Conservation (phyloP, 2,329 filamentous ascomycete species). For the Ophiocordyceps camponoti-floridani region DNA sequence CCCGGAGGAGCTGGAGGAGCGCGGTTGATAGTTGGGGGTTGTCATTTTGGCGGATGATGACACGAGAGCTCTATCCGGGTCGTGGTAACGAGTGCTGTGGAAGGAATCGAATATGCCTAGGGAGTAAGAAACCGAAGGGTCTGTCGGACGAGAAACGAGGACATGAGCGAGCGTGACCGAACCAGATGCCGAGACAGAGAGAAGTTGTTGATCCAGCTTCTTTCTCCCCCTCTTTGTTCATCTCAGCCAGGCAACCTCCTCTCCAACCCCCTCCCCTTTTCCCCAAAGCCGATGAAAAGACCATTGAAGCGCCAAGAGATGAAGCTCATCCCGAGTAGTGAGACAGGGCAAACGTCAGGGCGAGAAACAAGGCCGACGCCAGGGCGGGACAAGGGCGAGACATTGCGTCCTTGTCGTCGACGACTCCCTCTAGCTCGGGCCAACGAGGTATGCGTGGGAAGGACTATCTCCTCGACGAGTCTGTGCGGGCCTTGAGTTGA, state of each 20-base stretch:
- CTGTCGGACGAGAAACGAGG: background rate
- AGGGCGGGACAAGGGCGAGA: background rate
- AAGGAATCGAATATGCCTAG: background rate
- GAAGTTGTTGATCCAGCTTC: background rate
- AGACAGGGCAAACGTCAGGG: background rate
- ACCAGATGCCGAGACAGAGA: background rate
- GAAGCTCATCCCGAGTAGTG: background rate
- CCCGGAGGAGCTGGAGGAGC: conserved; percentile 4
- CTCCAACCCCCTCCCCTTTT: too few relatives aligned
- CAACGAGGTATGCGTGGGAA: background rate
- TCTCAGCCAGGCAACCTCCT: background rate
- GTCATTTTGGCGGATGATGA: background rate
- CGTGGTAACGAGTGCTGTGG: background rate
- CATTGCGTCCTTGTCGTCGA: background rate
- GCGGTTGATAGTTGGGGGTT: conserved; percentile 1
- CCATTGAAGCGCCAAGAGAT: too few relatives aligned
- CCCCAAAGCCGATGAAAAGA: too few relatives aligned
- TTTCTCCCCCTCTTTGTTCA: background rate
- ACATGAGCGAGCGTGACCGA: background rate
- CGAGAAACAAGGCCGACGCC: background rate
- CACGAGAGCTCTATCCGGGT: background rate
- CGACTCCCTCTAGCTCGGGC: background rate
- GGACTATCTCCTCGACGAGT: background rate
- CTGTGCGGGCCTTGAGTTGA: background rate
- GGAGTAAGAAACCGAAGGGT: background rate